phyloP scores from a whole-genome alignment of 805 yeast genomes.

The Lachancea thermotolerans region DNA sequence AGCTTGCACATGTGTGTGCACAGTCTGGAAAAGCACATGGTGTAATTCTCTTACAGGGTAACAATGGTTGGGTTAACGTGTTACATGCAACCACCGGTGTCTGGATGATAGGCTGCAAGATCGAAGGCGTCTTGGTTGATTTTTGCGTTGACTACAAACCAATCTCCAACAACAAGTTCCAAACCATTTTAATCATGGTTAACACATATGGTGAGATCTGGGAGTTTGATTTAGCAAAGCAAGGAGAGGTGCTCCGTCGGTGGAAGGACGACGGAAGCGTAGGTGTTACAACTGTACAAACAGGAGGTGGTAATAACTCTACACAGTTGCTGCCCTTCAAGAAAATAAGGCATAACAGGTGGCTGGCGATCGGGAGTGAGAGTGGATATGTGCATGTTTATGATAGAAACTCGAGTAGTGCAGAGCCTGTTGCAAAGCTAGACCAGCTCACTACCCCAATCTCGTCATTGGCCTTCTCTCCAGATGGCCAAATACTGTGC shows the following conservation, averaged over 20 bases:
- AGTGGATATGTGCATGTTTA: slow-evolving; percentile 88
- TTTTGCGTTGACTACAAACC: slow-evolving; percentile 39
- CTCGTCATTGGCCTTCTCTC: slow-evolving; percentile 63
- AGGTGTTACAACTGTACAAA: slow-evolving; percentile 68
- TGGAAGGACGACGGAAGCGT: slow-evolving; percentile 88
- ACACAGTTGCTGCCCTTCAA: slow-evolving; percentile 22
- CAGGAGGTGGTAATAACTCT: slow-evolving; percentile 51
- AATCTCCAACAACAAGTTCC: slow-evolving; percentile 19
- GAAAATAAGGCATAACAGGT: slow-evolving; percentile 42
- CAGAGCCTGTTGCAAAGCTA: slow-evolving; percentile 54
- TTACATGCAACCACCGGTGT: slow-evolving; percentile 74
- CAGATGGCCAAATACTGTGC: slow-evolving; percentile 84
- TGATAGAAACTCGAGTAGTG: slow-evolving; percentile 42
- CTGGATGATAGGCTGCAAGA: slow-evolving; percentile 79
- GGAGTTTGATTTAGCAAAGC: slow-evolving; percentile 61
- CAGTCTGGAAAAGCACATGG: slow-evolving; percentile 43
- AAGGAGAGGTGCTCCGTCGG: slow-evolving; percentile 45
- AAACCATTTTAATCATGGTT: slow-evolving; percentile 45
- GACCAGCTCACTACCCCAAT: slow-evolving; percentile 80
- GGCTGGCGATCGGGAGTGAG: slow-evolving; percentile 83
- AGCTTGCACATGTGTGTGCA: slow-evolving; percentile 44
- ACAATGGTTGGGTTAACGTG: slow-evolving; percentile 86
- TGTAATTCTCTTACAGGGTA: slow-evolving; percentile 68
- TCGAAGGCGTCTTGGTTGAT: slow-evolving; percentile 82
- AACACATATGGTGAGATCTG: slow-evolving; percentile 81